These are phyloP conservation scores for Schizophyllum commune DNA, from an alignment of 1,284 basidiomycete species.

Conservation along the genomic window DNA sequence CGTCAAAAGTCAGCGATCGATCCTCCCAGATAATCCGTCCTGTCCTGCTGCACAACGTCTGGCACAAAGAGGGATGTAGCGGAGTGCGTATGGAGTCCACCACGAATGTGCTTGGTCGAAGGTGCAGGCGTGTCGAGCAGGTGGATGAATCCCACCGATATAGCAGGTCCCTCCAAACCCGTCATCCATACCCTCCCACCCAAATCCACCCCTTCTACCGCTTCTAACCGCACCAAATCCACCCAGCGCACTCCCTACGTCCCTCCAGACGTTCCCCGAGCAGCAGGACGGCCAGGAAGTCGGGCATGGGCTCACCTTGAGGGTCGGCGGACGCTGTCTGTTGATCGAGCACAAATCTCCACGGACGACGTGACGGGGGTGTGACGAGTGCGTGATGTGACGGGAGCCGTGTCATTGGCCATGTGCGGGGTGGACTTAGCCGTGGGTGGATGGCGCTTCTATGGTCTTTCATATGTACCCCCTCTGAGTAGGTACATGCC, in stretches of 20 bases:
- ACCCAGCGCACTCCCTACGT: background rate
- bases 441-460: no score
- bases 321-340: background rate
- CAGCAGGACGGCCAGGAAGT: background rate
- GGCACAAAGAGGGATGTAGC: no score
- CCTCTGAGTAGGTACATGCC: no score
- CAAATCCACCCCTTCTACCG: background rate
- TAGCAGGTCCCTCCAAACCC: no score
- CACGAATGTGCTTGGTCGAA: no score
- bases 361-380: background rate
- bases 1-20: background rate
- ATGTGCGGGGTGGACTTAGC: background rate
- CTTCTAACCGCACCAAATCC: background rate
- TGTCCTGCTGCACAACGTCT: background rate
- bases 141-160: no score
- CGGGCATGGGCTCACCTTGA: background rate
- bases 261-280: background rate
- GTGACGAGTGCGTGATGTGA: background rate
- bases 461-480: no score
- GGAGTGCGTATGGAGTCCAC: no score
- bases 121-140: no score
- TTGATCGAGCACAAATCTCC: background rate
- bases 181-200: background rate
- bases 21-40: background rate
- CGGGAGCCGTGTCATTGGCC: background rate